Conservation (phyloP, 805 yeast genomes). For the Vanderwaltozyma verrucispora region DNA sequence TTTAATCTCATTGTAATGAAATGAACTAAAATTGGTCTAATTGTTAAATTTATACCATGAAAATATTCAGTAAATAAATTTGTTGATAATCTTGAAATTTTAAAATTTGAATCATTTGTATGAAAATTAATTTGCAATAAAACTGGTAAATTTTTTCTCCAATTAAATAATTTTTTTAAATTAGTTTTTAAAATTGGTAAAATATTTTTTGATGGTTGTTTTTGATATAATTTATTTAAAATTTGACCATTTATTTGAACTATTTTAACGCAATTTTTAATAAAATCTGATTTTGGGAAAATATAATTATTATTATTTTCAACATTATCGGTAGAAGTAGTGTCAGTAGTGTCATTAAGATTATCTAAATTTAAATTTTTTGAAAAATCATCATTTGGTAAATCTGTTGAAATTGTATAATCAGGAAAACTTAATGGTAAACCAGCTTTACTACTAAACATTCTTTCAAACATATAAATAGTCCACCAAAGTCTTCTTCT, state of each 20-base stretch:
- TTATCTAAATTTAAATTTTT: constrained; percentile 45
- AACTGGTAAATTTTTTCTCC: constrained; percentile 58
- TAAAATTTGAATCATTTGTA: constrained; percentile 25
- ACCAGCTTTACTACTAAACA: constrained; percentile 77
- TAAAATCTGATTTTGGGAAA: constrained; percentile 61
- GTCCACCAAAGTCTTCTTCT: constrained; percentile 84
- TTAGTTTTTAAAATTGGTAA: constrained; percentile 62
- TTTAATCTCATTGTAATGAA: constrained; percentile 60
- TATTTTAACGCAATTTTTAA: constrained; percentile 65
- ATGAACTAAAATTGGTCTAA: constrained; percentile 65
- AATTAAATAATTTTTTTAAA: constrained; percentile 52
- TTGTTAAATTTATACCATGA: constrained; percentile 72
- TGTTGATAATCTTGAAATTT: constrained; percentile 55
- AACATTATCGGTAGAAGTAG: constrained; percentile 42
- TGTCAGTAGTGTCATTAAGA: constrained; percentile 45
- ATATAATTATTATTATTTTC: constrained; percentile 48
- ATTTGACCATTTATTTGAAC: constrained; percentile 72
- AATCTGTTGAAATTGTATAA: constrained; percentile 67
- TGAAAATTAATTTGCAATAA: constrained; percentile 54
- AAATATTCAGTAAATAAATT: constrained; percentile 76
- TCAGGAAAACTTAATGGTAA: constrained; percentile 70
- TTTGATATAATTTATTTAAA: constrained; percentile 57
- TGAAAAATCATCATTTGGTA: constrained; percentile 38
- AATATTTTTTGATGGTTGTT: constrained; percentile 67
- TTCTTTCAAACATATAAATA: constrained; percentile 70